Evolutionary conservation across 306 rosid genomes (phyloP).

Genomic region (Heteromeles arbutifolia): DNA sequence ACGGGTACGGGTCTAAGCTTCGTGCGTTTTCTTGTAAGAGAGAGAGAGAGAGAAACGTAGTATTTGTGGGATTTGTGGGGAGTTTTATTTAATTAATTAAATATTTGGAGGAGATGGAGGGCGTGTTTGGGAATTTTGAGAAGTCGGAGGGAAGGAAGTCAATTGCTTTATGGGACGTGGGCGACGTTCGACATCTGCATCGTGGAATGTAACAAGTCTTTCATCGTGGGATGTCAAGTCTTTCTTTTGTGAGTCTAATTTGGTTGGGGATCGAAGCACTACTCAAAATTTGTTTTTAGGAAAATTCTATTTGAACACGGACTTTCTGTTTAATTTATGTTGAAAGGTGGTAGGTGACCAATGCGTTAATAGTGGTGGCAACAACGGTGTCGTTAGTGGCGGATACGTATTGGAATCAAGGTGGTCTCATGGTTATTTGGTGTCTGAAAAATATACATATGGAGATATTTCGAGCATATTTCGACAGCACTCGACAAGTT

Average conservation of each 20-base stretch:
- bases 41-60: background rate
- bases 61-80: background rate
- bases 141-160: background rate
- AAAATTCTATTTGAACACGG: no score
- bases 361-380: no score
- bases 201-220: background rate
- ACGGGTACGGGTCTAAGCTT: background rate
- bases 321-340: no score
- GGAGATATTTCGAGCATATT: accelerated
- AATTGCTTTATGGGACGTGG: background rate
- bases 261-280: no score
- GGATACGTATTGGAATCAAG: no score
- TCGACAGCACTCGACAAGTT: no score
- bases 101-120: background rate
- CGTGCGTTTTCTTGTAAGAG: background rate
- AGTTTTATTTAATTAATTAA: background rate
- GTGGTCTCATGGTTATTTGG: no score
- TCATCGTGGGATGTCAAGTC: background rate
- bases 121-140: background rate
- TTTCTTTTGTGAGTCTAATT: background rate
- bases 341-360: no score
- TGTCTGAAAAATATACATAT: no score
- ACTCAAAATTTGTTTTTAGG: no score
- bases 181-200: no score
- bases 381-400: no score